Evolutionary conservation across 129 eudicot species (phyloP).

Genomic region (Lactuca sativa): DNA sequence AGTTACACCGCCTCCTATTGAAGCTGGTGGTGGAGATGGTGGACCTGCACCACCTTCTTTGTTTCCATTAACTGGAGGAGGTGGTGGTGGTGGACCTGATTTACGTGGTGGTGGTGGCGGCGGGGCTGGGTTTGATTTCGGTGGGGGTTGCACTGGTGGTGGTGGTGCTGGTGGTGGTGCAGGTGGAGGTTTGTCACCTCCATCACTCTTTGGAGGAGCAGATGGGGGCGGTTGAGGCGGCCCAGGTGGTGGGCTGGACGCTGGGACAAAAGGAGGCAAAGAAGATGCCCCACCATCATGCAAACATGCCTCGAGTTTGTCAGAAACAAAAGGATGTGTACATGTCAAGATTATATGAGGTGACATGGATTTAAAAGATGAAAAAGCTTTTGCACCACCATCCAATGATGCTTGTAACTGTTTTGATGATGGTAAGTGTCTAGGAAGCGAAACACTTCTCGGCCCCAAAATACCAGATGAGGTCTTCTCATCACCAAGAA

Average conservation of each 20-base stretch:
- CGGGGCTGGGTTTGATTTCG: too few relatives aligned
- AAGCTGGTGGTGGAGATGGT: neutral
- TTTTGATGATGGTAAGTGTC: neutral
- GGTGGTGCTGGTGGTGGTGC: neutral
- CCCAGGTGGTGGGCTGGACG: neutral
- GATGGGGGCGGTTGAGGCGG: neutral
- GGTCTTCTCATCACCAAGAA: neutral
- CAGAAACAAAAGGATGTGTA: neutral
- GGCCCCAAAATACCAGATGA: neutral
- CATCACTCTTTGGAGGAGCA: neutral
- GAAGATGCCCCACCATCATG: neutral
- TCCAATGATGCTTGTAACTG: neutral
- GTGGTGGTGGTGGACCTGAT: slow-evolving; percentile 18
- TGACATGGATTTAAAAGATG: neutral
- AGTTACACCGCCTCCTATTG: neutral
- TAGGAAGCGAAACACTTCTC: neutral
- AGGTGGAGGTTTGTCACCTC: neutral
- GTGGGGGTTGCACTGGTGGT: neutral
- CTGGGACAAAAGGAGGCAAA: neutral
- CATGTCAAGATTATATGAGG: neutral
- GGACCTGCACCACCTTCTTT: slow-evolving; percentile 4
- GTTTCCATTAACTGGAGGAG: slow-evolving; percentile 2
- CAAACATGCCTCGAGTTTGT: neutral
- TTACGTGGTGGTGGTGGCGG: neutral
- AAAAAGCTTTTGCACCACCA: neutral